Conservation (phyloP, 164 flowering plant species). For the Nymphaea colorata region DNA sequence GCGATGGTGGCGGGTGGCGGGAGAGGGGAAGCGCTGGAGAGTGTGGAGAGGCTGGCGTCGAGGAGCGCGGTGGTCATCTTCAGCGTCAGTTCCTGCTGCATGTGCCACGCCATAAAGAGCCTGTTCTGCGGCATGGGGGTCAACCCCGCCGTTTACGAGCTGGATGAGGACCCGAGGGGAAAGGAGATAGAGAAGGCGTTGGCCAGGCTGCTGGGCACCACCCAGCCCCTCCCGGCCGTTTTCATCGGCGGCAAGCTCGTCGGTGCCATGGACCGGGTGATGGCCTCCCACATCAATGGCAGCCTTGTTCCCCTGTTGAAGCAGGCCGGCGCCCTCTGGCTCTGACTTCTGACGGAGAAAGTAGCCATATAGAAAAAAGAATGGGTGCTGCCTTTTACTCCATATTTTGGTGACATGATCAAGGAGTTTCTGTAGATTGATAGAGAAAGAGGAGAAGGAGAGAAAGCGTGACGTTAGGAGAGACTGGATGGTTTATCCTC, state of each 20-base stretch:
- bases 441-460: too few species aligned
- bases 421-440: too few species aligned
- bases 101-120: conserved; percentile 17
- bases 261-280: too few species aligned
- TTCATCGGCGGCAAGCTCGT: too few species aligned
- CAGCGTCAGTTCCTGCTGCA: conserved; percentile 11
- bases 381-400: too few species aligned
- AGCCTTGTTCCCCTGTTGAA: too few species aligned
- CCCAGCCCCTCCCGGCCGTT: conserved; percentile 46
- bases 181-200: conserved; percentile 69
- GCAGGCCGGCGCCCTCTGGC: conserved; percentile 8
- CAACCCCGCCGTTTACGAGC: conserved; percentile 61
- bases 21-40: conserved; percentile 28
- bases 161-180: conserved; percentile 57
- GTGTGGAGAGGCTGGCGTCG: conserved; percentile 44
- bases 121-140: conserved; percentile 58
- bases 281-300: too few species aligned
- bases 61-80: conserved; percentile 7
- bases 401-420: too few species aligned
- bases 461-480: too few species aligned
- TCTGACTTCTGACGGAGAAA: too few species aligned
- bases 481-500: too few species aligned
- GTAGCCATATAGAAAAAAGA: too few species aligned
- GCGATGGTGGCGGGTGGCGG: conserved; percentile 1
- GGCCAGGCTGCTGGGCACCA: conserved; percentile 39